phyloP scores from a whole-genome alignment of 2,329 filamentous ascomycete genomes.

The Tricladium varicosporioides region DNA sequence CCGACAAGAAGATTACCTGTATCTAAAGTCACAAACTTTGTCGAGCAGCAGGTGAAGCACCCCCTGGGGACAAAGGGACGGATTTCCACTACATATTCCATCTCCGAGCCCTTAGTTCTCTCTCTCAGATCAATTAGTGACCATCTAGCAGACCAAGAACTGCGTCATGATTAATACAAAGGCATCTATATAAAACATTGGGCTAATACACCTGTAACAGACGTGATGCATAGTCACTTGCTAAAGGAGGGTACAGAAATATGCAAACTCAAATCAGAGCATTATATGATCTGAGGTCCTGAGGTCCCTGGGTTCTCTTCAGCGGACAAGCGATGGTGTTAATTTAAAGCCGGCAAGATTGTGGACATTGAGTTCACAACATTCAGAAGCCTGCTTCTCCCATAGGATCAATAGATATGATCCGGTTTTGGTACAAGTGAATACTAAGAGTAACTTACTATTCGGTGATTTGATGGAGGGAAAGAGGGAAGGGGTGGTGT shows the following conservation, averaged over 20 bases:
- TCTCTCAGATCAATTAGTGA: background rate
- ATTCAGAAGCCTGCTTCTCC: slow-evolving; percentile 28
- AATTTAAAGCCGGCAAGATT: slow-evolving; percentile 12
- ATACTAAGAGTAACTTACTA: slow-evolving; percentile 16
- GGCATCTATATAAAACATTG: slow-evolving; percentile 12
- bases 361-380: slow-evolving; percentile 22
- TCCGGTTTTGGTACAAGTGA: slow-evolving; percentile 24
- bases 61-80: background rate
- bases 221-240: background rate
- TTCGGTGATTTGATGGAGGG: slow-evolving; percentile 32
- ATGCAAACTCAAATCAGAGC: slow-evolving; percentile 3
- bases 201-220: background rate
- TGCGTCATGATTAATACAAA: slow-evolving; percentile 26
- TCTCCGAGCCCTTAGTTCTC: background rate
- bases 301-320: slow-evolving; percentile 17
- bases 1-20: slow-evolving; percentile 3
- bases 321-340: slow-evolving; percentile 18
- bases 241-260: background rate
- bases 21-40: background rate
- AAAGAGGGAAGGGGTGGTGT: slow-evolving; percentile 18
- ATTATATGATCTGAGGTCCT: slow-evolving; percentile 13
- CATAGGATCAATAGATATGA: slow-evolving; percentile 27
- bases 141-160: slow-evolving; percentile 19
- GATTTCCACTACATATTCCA: background rate
- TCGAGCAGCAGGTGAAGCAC: background rate